Evolutionary conservation across 2,329 filamentous ascomycete species (phyloP), one percentile per base, ranked within the genome.

Genomic region (Bipolaris zeicola): DNA sequence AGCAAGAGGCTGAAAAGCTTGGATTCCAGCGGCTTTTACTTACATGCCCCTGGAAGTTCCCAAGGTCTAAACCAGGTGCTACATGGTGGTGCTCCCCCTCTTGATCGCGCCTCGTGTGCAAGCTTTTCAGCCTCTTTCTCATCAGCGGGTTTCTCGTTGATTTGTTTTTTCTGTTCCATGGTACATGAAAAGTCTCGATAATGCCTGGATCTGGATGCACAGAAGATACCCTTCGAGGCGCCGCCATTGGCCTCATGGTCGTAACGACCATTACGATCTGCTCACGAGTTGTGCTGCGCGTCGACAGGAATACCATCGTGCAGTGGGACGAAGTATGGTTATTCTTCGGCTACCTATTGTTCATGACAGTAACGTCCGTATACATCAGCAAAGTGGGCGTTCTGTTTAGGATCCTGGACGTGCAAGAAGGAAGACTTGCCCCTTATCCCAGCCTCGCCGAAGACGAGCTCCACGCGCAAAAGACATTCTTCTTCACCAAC

Each of bases 401-500:
- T 3, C 63, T 77, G 24, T 76, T 69, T 49, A 65, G 65, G 22
- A 57, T 75, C 2, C 65, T 64, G 10, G 66, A 52, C 4, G 67
- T 73, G 5, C 36, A 51, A 31, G 42, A 54, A 5, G 62, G 26
- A 10, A 10, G 26, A 28, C 26, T 28, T 28, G 26, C 26, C 26
- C 26, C 26, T 28, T 28, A 28, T 28, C 26, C 26, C 8, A 28
- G 26, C 8, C 26, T 28, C 8, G 26, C 7, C 47, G 45, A 71
- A 1, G 77, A 78, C 36, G 58, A 58, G 2, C 36, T 69, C 1
- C 52, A 62, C 31, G 66, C 77, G 50, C 67, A 74, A 37, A 73
- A 72, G 48, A 66, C 76, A 77, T 28, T 78, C 58, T 78, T 78
- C 53, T 68, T 71, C 11, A 74, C 72, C 16, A 74, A 72, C 6